phyloP scores from a whole-genome alignment of 1,139 yeast genomes.

The Pichia sp. region DNA sequence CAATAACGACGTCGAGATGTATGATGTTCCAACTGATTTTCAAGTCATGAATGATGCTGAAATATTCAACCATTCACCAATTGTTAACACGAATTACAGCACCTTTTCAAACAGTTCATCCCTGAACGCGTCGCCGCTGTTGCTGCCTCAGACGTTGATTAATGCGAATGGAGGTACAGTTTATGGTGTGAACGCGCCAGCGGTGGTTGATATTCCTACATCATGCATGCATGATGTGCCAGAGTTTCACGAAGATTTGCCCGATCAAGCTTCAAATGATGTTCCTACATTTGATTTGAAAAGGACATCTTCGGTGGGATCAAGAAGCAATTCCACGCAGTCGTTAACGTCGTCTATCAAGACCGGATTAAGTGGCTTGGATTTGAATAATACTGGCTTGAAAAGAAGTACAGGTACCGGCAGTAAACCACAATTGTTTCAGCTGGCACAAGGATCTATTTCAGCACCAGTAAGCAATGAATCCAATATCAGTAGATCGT shows the following conservation, averaged over 20 bases:
- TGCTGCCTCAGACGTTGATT: not conserved
- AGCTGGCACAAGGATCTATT: conserved; percentile 9
- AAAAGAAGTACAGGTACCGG: conserved; percentile 21
- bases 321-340: conserved; percentile 9
- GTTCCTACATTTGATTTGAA: conserved; percentile 6
- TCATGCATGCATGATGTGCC: conserved; percentile 4
- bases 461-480: not conserved
- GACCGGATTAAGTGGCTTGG: conserved; percentile 24
- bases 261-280: not conserved
- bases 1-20: conserved; percentile 22
- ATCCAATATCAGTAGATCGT: no score
- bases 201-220: conserved; percentile 3
- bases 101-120: conserved; percentile 1
- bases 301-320: conserved; percentile 15
- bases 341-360: conserved; percentile 19
- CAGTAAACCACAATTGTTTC: conserved; percentile 22
- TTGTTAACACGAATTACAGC: not conserved
- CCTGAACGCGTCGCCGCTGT: conserved; percentile 4
- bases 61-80: not conserved
- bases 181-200: not conserved
- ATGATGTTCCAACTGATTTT: conserved; percentile 25
- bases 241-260: not conserved
- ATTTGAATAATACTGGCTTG: conserved; percentile 20
- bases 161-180: not conserved
- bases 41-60: conserved; percentile 21